Percentiles rank a stretch among this genome's conserved stretches.
These are phyloP conservation scores for Xylaria sp. DNA, from an alignment of 2,329 filamentous ascomycete species.

Conservation along the genomic window DNA sequence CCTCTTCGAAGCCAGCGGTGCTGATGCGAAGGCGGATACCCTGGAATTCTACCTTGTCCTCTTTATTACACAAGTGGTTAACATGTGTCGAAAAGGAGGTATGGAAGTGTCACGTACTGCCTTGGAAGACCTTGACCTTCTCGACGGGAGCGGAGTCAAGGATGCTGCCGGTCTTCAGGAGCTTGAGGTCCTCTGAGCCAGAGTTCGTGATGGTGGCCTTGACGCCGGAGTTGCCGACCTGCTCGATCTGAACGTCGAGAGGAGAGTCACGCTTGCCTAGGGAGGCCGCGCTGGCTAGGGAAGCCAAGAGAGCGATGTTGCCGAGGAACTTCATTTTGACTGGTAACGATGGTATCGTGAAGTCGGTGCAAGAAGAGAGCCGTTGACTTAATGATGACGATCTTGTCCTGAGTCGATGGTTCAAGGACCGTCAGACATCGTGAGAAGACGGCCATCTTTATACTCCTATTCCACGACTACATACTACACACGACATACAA, in stretches of 20 bases:
- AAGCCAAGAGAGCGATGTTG: constrained; percentile 33
- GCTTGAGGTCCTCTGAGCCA: constrained; percentile 43
- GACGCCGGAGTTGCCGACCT: constrained; percentile 47
- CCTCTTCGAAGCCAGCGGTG: constrained; percentile 40
- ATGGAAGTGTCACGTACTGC: constrained; percentile 34
- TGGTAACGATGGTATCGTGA: not conserved
- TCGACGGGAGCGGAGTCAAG: constrained; percentile 48
- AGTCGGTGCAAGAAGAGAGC: constrained; percentile 4
- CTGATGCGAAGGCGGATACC: constrained; percentile 48
- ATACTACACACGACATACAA: no score
- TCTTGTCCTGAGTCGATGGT: constrained; percentile 17
- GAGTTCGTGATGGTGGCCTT: constrained; percentile 51
- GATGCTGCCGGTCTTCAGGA: constrained; percentile 50
- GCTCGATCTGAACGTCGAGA: constrained; percentile 42
- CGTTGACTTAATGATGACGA: constrained; percentile 19
- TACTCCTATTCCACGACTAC: constrained; percentile 8
- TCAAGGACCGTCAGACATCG: constrained; percentile 12
- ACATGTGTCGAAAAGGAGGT: not conserved
- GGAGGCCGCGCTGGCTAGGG: constrained; percentile 35
- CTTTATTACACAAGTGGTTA: constrained; percentile 6
- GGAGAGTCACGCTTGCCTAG: constrained; percentile 37
- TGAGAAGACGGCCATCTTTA: constrained; percentile 15
- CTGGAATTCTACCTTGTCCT: constrained; percentile 29
- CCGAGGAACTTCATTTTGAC: constrained; percentile 38
- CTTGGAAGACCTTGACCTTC: constrained; percentile 47